A percentile compares a stretch with the other conserved stretches of the same genome.
These are phyloP conservation scores for Carex kokanica DNA, from an alignment of 176 grass and related monocot genomes.

Conservation along the genomic window DNA sequence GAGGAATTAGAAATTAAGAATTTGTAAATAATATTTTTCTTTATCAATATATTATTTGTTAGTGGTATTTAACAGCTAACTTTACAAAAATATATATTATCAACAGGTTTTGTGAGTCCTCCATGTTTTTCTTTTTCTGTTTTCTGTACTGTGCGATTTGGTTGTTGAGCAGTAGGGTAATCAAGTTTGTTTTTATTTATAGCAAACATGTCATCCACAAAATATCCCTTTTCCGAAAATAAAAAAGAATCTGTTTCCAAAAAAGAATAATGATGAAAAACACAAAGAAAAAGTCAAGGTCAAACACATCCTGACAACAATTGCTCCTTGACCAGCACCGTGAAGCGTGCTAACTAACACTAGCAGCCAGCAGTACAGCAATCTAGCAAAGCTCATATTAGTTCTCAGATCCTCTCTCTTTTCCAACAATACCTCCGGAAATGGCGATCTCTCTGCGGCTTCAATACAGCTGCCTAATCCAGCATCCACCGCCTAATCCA, in stretches of 20 bases:
- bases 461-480: not conserved
- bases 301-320: not conserved
- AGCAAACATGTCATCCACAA: not conserved
- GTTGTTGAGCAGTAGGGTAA: not conserved
- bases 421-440: not conserved
- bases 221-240: not conserved
- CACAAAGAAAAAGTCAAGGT: not conserved
- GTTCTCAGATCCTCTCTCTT: not conserved
- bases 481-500: not conserved
- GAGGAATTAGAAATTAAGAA: too few species aligned
- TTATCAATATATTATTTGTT: too few species aligned
- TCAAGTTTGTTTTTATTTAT: not conserved
- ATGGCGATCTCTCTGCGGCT: slow-evolving; percentile 16
- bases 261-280: not conserved
- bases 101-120: too few species aligned
- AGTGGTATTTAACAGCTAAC: too few species aligned
- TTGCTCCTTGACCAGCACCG: not conserved
- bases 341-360: not conserved
- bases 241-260: not conserved
- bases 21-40: too few species aligned
- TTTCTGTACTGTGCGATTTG: not conserved
- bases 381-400: not conserved
- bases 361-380: not conserved
- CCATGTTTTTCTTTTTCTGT: not conserved
- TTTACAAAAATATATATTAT: too few species aligned